Evolutionary conservation across 75 land plant species (phyloP).

Genomic region (Selaginella tamariscina): DNA sequence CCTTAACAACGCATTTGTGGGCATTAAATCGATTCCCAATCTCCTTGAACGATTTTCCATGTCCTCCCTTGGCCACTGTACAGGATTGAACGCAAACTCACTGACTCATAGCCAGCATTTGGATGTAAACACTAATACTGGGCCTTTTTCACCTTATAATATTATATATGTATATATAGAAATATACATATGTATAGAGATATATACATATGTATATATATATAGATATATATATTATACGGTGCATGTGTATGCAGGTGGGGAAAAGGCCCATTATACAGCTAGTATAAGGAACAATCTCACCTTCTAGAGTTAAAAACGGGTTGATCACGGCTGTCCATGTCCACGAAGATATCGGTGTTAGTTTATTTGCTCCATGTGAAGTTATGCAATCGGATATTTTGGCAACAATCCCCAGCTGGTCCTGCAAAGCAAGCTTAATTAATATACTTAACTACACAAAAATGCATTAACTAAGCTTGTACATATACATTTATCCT

Average conservation of each 20-base stretch:
- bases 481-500: not conserved
- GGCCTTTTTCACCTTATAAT: not conserved
- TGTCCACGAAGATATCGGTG: constrained; percentile 78
- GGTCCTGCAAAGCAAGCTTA: constrained; percentile 43
- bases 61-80: constrained; percentile 59
- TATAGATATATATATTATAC: not conserved
- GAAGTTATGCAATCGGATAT: constrained; percentile 73
- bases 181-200: not conserved
- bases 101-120: constrained; percentile 27
- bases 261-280: not conserved
- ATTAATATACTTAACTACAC: not conserved
- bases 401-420: constrained; percentile 74
- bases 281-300: too few species aligned
- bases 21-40: constrained; percentile 57
- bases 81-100: constrained; percentile 81
- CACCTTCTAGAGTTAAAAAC: constrained; percentile 84
- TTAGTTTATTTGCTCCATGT: constrained; percentile 61
- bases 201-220: not conserved
- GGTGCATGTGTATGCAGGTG: not conserved
- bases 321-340: constrained; percentile 20
- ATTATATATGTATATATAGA: not conserved
- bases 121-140: not conserved
- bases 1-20: constrained; percentile 56
- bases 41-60: constrained; percentile 67
- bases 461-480: not conserved